Conservation (phyloP, 208 protist species). For the Crithidia expoeki region DNA sequence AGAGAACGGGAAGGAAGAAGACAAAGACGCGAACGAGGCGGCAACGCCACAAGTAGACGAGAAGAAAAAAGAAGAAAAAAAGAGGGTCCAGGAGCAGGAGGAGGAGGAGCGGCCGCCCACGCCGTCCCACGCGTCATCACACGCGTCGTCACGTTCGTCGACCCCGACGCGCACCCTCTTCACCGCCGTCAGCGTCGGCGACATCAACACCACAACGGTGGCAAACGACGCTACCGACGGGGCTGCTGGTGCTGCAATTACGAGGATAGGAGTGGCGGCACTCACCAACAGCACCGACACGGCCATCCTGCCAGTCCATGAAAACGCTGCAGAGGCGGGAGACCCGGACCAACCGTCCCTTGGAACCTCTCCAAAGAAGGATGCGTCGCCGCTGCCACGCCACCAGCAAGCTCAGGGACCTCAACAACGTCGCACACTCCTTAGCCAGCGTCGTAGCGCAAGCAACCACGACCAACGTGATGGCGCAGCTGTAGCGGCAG, state of each 20-base stretch:
- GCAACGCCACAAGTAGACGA: background rate
- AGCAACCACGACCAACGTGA: background rate
- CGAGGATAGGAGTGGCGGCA: background rate
- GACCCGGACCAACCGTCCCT: background rate
- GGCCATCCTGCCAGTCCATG: too few relatives aligned
- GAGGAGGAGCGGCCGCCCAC: background rate
- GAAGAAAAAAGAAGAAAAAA: background rate
- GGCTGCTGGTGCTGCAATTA: background rate
- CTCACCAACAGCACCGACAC: background rate
- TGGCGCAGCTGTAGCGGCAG: background rate
- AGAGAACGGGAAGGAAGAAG: too few relatives aligned
- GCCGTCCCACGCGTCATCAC: conserved; percentile 15
- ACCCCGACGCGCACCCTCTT: conserved; percentile 19
- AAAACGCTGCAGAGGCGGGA: background rate
- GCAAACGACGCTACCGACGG: background rate
- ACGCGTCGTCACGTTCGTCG: conserved; percentile 16
- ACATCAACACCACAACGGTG: conserved; percentile 1
- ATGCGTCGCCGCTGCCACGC: background rate
- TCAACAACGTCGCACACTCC: conserved; percentile 16
- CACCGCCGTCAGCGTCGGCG: conserved; percentile 20
- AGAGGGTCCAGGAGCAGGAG: background rate
- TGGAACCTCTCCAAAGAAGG: background rate
- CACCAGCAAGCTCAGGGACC: background rate
- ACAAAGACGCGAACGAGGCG: background rate
- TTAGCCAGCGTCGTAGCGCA: background rate